These are phyloP conservation scores for Hyaloscypha bicolor DNA, from an alignment of 495 filamentous ascomycete species.

Conservation along the genomic window DNA sequence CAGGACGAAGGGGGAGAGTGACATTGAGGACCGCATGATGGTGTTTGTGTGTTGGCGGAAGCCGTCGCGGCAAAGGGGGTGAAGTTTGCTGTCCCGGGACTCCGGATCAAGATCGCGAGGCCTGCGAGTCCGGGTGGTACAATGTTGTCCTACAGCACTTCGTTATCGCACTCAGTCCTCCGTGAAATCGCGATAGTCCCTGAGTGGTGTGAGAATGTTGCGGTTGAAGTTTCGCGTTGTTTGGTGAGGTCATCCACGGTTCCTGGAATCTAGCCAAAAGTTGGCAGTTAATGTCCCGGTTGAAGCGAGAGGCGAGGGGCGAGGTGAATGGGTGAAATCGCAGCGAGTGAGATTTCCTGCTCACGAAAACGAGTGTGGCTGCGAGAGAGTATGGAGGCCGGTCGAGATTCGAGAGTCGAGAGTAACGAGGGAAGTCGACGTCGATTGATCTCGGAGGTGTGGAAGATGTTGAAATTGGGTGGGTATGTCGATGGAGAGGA, in stretches of 20 bases:
- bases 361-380: conserved; percentile 36
- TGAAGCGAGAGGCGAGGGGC: conserved; percentile 26
- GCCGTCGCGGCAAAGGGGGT: conserved; percentile 25
- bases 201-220: neutral
- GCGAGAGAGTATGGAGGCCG: conserved; percentile 24
- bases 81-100: conserved; percentile 22
- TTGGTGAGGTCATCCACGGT: conserved; percentile 15
- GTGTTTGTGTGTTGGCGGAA: conserved; percentile 22
- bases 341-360: conserved; percentile 30
- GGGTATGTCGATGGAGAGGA: neutral
- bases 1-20: conserved; percentile 40
- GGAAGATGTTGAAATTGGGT: conserved; percentile 24
- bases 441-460: conserved; percentile 24
- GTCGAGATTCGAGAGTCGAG: conserved; percentile 4
- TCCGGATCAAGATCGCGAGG: conserved; percentile 19
- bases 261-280: conserved; percentile 4
- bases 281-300: conserved; percentile 21
- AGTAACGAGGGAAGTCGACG: conserved; percentile 18
- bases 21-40: conserved; percentile 39
- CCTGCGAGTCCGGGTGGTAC: conserved; percentile 16
- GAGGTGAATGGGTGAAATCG: conserved; percentile 1
- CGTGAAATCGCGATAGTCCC: neutral
- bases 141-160: conserved; percentile 2
- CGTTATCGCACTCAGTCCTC: conserved; percentile 1
- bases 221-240: neutral